Evolutionary conservation across 2,329 filamentous ascomycete species (phyloP), one percentile per base, ranked within the genome.

Genomic region (Talaromyces sp.): DNA sequence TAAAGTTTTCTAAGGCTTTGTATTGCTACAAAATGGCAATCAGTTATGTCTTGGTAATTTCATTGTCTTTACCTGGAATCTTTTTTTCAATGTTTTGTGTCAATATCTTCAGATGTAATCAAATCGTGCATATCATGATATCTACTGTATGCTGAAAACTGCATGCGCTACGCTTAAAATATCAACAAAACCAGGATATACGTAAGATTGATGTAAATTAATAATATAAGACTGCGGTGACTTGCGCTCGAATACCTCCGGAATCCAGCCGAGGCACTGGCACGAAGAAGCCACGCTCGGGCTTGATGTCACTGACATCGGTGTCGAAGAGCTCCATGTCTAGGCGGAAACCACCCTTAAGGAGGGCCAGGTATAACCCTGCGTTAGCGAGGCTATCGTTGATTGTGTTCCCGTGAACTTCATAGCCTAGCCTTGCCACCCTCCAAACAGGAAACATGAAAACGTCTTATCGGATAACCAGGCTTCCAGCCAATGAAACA

Each of bases 271-370:
- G 43, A 1, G 60, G 56, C 10, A 54, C 50, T 38, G 55, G 9
- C 3, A 58, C 43, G 24, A 58, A 58, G 32, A 58, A 58, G 41
- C 58, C 60, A 6, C 56, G 55, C 38, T 35, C 52, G 3, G 53
- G 32, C 29, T 63, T 61, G 12, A 73, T 67, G 53, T 75, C 72
- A 8, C 68, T 67, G 2, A 65, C 54, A 2, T 68, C 70, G 8
- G 73, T 75, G 31, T 74, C 67, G 54, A 65, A 71, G 21, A 75
- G 61, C 38, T 74, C 67, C 54, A 74, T 63, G 1, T 71, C 62
- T 27, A 72, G 70, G 8, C 66, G 59, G 12, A 69, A 66, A 41
- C 73, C 67, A 3, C 75, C 56, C 2, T 64, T 65, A 3, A 71
- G 67, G 5, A 74, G 56, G 4, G 65, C 66, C n/a, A 75, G 54